Base-by-base conservation (phyloP, 1,284 basidiomycete genomes). In the Cryptococcus sp. region DNA sequence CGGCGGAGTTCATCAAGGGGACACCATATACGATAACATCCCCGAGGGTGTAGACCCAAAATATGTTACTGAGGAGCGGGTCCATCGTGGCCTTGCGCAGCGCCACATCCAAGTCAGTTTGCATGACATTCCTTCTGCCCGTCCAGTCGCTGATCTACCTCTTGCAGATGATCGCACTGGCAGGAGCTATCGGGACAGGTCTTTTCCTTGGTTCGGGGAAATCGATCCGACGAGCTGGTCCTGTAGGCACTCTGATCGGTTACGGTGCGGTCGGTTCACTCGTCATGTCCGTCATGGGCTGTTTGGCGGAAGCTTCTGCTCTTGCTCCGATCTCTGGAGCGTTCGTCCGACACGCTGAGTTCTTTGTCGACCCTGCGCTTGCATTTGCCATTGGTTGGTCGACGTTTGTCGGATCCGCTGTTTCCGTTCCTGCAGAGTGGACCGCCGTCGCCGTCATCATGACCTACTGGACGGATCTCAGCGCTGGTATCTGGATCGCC, bases 151-250 rank as follows among this genome's bases (percentile, higher is more conserved):
- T 17, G n/a, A 27, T 17, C 39, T 22, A 25, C 19, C 38, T 40
- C 31, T 27, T 45, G n/a, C 54, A 65, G 63, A 62, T 67, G 60
- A 61, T 67, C 39, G 61, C 60, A 1, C 61, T 71, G n/a, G 69
- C 62, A n/a, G 68, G 68, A 22, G 70, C 64, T 13, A 68, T 70
- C 40, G 67, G 67, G 38, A 69, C 68, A 3, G 69, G 66, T 63
- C 55, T 69, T 3, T 67, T 69, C 58, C 50, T 71, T 41, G 66
- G 69, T 44, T 64, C 64, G n/a, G 65, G 56, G 5, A 31, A 47
- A 15, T 54, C 56, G 1, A 52, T 64, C 23, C 17, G 41, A 19
- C 45, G 55, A 20, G 54, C 62, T 11, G 64, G 64, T 17, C 64
- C 64, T 10, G 58, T 46, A 4, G 61, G 61, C 15, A 49, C 54